Base-by-base conservation (phyloP, 805 yeast species). In the Clavispora fructus region DNA sequence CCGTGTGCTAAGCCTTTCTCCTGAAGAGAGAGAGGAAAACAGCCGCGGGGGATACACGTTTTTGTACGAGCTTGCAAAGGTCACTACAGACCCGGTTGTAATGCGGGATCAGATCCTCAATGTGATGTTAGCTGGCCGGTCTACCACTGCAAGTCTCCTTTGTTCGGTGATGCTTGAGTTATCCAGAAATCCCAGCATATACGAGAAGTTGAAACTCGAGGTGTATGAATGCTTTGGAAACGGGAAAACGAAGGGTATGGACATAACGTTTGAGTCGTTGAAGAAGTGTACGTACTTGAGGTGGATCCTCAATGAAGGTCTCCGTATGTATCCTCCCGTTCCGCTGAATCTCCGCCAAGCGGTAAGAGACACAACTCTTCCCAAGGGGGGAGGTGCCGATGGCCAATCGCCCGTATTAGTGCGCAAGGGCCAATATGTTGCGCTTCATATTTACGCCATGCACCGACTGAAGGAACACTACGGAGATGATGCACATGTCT, bases 251-350 rank as follows among this genome's bases (percentile, higher is more conserved):
- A n/a, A 28, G 8, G 47, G 27, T 4, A 50, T 53, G 17, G 67
- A 65, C 19, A 67, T 71, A 25, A 65, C 73, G 13, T 77, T 74
- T 49, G 80, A 76, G 59, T 60, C 69, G 9, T 67, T 78, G 46
- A 75, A 76, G 63, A 67, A 64, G 52, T 68, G 74, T 56, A 68
- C 64, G 47, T 73, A 73, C 55, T 62, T 78, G 50, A 73, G 67
- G 56, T 65, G 65, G 40, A 74, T 77, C 35, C 45, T 78, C 39
- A 74, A 73, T 46, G 83, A 78, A 59, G 61, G 64, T 1, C 67
- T 78, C 46, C 69, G 82, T 39, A 54, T 78, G 47, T 75, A 75
- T 55, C 81, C 81, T 5, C 65, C 76, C 19, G 81, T 78, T n/a
- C 79, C 82, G 17, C 52, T 59, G 43, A 77, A 77, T 56, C 64